Conservation (phyloP, 1,139 yeast species). For the Kurtzmaniella quercitrusa region DNA sequence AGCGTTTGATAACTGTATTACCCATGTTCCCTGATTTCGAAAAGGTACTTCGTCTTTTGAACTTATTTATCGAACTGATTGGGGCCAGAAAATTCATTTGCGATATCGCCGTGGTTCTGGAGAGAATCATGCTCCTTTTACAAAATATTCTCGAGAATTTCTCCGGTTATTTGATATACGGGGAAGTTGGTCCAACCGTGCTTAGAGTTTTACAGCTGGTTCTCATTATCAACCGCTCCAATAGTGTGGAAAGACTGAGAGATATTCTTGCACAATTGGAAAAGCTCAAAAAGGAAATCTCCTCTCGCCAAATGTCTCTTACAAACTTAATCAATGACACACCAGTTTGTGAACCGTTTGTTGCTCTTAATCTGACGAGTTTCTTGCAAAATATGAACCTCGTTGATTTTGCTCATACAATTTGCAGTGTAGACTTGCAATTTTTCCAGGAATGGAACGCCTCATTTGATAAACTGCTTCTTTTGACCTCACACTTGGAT, state of each 20-base stretch:
- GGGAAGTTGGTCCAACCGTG: slow-evolving; percentile 39
- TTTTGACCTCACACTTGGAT: slow-evolving; percentile 26
- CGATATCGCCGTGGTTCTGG: slow-evolving; percentile 14
- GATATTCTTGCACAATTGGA: slow-evolving; percentile 11
- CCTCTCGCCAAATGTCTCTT: slow-evolving; percentile 32
- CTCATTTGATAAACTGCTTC: slow-evolving; percentile 44
- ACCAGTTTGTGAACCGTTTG: slow-evolving; percentile 6
- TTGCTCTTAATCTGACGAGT: slow-evolving; percentile 11
- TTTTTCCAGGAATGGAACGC: slow-evolving; percentile 74
- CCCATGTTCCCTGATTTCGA: slow-evolving; percentile 67
- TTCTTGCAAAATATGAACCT: slow-evolving; percentile 44
- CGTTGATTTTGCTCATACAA: slow-evolving; percentile 48
- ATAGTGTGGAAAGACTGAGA: background rate
- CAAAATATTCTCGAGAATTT: slow-evolving; percentile 32
- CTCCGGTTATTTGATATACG: slow-evolving; percentile 36
- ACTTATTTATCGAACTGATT: slow-evolving; percentile 20
- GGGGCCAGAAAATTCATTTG: slow-evolving; percentile 22
- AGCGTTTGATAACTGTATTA: slow-evolving; percentile 50
- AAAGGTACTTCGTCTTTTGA: slow-evolving; percentile 40
- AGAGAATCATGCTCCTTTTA: slow-evolving; percentile 37
- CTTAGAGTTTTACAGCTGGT: slow-evolving; percentile 22
- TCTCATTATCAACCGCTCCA: background rate
- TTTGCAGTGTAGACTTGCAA: slow-evolving; percentile 53
- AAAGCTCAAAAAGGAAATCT: slow-evolving; percentile 30
- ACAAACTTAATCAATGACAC: slow-evolving; percentile 24